phyloP scores from a whole-genome alignment of 257 asterid genomes.

The Petunia axillaris region DNA sequence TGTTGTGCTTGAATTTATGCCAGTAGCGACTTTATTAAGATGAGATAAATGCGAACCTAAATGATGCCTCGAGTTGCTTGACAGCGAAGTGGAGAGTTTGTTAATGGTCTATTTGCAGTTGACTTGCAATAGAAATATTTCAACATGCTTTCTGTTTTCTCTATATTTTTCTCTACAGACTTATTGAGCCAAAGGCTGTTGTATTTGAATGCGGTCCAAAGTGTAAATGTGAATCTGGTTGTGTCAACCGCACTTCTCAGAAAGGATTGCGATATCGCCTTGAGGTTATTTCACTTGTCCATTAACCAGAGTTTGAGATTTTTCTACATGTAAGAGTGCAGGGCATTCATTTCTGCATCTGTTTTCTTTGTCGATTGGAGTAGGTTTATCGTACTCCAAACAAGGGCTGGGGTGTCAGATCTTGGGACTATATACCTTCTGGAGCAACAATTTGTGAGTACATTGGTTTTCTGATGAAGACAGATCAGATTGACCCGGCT shows the following conservation, averaged over 20 bases:
- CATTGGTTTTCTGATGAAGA: slow-evolving; percentile 63
- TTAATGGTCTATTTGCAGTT: background rate
- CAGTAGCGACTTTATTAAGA: too few relatives aligned
- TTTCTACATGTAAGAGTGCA: background rate
- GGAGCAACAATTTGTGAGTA: slow-evolving; percentile 91
- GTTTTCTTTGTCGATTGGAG: slow-evolving; percentile 10
- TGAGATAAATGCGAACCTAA: too few relatives aligned
- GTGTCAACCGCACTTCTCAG: slow-evolving; percentile 71
- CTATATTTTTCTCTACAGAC: slow-evolving; percentile 34
- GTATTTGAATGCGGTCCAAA: slow-evolving; percentile 85
- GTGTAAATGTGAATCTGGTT: slow-evolving; percentile 75
- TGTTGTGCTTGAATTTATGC: too few relatives aligned
- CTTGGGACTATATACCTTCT: slow-evolving; percentile 86
- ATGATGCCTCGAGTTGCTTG: background rate
- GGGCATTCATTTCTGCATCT: background rate
- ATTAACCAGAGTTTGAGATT: slow-evolving; percentile 7
- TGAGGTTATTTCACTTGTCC: slow-evolving; percentile 53
- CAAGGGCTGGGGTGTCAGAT: slow-evolving; percentile 93
- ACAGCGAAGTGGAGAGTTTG: background rate
- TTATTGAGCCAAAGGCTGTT: slow-evolving; percentile 81
- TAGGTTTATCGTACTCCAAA: slow-evolving; percentile 84
- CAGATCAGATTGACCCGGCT: slow-evolving; percentile 53
- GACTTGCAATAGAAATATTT: slow-evolving; percentile 7
- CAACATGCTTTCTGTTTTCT: background rate
- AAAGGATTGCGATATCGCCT: slow-evolving; percentile 55